Evolutionary conservation across 352 stramenopile genomes (phyloP), one percentile per base, ranked within the genome.

Genomic region (Globisporangium recalcitrans): DNA sequence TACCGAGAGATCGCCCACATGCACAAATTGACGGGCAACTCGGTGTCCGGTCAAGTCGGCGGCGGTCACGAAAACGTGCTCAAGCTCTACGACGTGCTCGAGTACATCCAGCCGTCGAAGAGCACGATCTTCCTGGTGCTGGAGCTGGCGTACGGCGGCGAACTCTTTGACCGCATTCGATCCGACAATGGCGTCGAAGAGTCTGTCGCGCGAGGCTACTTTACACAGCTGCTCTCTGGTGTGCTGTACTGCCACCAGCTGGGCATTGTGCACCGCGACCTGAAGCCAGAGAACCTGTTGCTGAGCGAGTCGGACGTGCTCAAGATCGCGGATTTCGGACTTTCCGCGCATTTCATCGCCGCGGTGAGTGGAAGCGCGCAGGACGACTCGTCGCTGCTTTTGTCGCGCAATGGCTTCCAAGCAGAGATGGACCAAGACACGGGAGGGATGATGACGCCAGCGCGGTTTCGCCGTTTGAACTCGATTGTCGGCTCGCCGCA

Each of bases 241-340:
- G 85, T 98, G 36, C 65, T 87, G 22, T 97, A 96, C 61, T 98
- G 90, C 68, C 92, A 98, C 61, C 77, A 94, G 38, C 70, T 93
- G 14, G 91, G 92, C 26, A 97, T 99, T 58, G 93, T 97, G 22
- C 93, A 98, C 71, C 87, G 93, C 46, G 95, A 99, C 66, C 78
- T 99, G 11, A 98, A 99, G 72, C 95, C 96, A 2, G 95, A 99
- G 71, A 99, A 98, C 72, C 70, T 99, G 51, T 78, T 99, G 32
- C 78, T 91, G 61, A 98, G 81, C 44, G 90, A 97, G 49, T 58
- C 74, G 19, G 86, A 95, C 31, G 85, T 97, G 69, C 82, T 98
- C 54, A 98, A 98, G 76, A 98, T 98, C 62, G 93, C 93, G 10
- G 93, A 98, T 64, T 98, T 98, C 65, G 93, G 93, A 5, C 83